Evolutionary conservation across 805 yeast genomes (phyloP), one percentile per base, ranked within the genome.

Genomic region (Tetrapisispora arboricola): DNA sequence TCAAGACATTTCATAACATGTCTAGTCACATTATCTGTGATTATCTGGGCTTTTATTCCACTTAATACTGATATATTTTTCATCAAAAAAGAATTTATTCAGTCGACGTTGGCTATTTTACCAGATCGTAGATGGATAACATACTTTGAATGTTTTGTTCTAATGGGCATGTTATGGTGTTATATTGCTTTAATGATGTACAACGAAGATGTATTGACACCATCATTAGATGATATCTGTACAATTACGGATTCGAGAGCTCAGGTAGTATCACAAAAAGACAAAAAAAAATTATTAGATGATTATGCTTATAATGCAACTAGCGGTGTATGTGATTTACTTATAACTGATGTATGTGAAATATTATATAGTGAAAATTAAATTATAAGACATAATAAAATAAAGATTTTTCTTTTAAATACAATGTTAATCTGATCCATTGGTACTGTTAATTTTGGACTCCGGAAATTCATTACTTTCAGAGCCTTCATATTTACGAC

Each of bases 71-170:
- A 38, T 34, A 36, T 38, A 8, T 20, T 48, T 18, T 36, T 42
- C 29, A 36, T 44, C 40, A 16, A 21, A 32, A 18, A 42, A 74
- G 29, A 46, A 53, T n/a, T 51, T 72, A 27, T 71, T 82, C 32
- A 69, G 76, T 42, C 50, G 51, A 8, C 48, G 76, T 24, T 78
- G 77, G 15, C 74, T 81, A 16, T 74, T 71, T 51, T 87, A 78
- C 97, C 97, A 0, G 83, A 90, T 25, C 70, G 94, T 49, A 83
- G 88, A 78, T 92, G 97, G 98, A 80, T 94, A 2, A 56, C 84
- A 27, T 83, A 85, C 1, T 59, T 84, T 2, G 95, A 96, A 4
- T 69, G 84, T 12, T 75, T 75, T 48, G 69, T 80, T 5, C 61
- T 90, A 24, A 76, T 84, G 70, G 58, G 70, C 10, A 78, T 88